These are phyloP conservation scores for Flaveria bidentis DNA, from an alignment of 129 eudicot species.

Conservation along the genomic window DNA sequence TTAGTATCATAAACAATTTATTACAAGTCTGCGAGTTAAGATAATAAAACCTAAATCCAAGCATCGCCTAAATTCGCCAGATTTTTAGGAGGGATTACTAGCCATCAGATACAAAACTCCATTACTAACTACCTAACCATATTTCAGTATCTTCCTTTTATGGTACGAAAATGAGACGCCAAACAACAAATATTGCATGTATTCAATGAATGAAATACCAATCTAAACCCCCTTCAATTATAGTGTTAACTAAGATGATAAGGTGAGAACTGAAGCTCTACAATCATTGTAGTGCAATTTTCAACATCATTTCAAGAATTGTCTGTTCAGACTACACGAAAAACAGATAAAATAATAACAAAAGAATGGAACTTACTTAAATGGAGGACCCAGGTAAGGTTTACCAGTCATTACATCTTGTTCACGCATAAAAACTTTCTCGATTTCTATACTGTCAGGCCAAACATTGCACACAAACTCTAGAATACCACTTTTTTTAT, in stretches of 20 bases:
- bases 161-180: not conserved
- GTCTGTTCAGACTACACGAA: conserved; percentile 7
- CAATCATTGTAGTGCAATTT: not conserved
- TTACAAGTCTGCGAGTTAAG: not conserved
- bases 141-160: not conserved
- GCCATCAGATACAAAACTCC: not conserved
- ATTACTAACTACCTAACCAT: not conserved
- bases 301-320: not conserved
- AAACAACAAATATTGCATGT: not conserved
- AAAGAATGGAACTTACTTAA: conserved; percentile 53
- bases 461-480: conserved; percentile 88
- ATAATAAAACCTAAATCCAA: not conserved
- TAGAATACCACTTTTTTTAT: conserved; percentile 47
- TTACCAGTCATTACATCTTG: conserved; percentile 46
- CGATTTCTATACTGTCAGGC: conserved; percentile 73
- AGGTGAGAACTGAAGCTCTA: not conserved
- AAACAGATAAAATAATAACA: not conserved
- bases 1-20: not conserved
- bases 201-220: no score
- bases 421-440: conserved; percentile 53
- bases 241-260: not conserved
- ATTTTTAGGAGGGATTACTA: not conserved
- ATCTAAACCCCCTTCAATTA: not conserved
- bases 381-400: conserved; percentile 77
- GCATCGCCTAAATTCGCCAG: not conserved